Evolutionary conservation across 169 alveolate species (phyloP).

Genomic region (Fabrea salina): DNA sequence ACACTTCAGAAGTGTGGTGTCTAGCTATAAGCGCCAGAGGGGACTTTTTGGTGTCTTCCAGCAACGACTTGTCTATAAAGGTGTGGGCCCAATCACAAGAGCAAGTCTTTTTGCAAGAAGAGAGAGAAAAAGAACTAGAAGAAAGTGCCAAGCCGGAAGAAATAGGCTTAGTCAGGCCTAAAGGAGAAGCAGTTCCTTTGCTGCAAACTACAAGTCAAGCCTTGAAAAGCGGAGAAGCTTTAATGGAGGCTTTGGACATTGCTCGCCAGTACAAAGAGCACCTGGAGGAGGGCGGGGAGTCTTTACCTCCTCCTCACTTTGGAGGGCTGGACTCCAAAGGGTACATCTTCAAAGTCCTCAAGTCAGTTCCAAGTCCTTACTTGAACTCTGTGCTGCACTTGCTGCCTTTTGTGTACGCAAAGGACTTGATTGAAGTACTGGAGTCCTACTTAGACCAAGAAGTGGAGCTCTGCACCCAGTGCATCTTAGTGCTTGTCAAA

Average conservation of each 20-base stretch:
- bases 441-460: slow-evolving; percentile 14
- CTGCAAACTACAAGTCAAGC: neutral
- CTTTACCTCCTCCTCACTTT: slow-evolving; percentile 30
- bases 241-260: slow-evolving; percentile 23
- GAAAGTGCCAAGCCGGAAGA: slow-evolving; percentile 35
- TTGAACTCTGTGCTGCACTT: neutral
- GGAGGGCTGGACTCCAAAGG: slow-evolving; percentile 13
- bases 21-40: slow-evolving; percentile 61
- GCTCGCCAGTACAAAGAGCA: slow-evolving; percentile 7
- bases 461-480: neutral
- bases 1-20: slow-evolving; percentile 68
- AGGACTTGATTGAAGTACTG: neutral
- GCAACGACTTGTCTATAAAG: slow-evolving; percentile 43
- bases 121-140: slow-evolving; percentile 75
- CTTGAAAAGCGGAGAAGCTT: slow-evolving; percentile 2
- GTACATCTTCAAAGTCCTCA: neutral
- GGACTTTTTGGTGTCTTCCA: slow-evolving; percentile 56
- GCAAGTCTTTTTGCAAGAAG: slow-evolving; percentile 71
- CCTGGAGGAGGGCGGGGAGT: slow-evolving; percentile 1
- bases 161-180: neutral
- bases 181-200: neutral
- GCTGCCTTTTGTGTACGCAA: neutral
- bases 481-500: slow-evolving; percentile 2
- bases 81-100: slow-evolving; percentile 73
- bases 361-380: neutral